Evolutionary conservation across 768 basidiomycete species (phyloP).

Genomic region (Russula virescens): DNA sequence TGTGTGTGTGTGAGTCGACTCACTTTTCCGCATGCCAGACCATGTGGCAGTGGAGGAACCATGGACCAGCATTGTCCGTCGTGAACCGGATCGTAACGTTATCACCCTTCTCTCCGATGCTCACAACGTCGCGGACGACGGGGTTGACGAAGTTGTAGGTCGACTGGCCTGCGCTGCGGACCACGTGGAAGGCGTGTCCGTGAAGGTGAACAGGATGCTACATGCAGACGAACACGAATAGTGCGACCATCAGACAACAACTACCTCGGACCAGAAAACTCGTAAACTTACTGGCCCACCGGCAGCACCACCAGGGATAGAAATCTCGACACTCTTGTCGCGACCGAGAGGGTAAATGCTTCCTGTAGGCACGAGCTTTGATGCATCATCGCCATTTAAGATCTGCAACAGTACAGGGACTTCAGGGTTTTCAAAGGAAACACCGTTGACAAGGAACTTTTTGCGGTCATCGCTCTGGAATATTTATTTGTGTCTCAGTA

Average conservation of each 20-base stretch:
- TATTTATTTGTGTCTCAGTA: neutral
- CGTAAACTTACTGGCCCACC: neutral
- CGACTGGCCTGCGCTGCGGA: constrained; percentile 15
- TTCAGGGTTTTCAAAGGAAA: constrained; percentile 36
- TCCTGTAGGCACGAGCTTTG: constrained; percentile 44
- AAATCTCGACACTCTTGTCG: constrained; percentile 43
- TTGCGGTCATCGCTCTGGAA: neutral
- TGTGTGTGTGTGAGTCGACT: neutral
- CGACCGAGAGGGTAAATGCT: constrained; percentile 42
- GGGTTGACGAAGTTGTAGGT: constrained; percentile 33
- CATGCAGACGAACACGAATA: too few species aligned
- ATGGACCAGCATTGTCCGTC: constrained; percentile 29
- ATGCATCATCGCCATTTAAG: constrained; percentile 45
- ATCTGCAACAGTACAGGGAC: constrained; percentile 54
- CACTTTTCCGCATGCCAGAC: constrained; percentile 26
- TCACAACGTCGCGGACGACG: constrained; percentile 40
- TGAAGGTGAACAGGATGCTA: constrained; percentile 10
- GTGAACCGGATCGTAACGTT: constrained; percentile 27
- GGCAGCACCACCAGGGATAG: neutral
- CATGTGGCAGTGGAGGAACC: constrained; percentile 31
- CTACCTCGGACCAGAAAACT: neutral
- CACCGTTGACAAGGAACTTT: constrained; percentile 33
- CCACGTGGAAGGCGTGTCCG: constrained; percentile 16
- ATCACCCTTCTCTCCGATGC: constrained; percentile 12
- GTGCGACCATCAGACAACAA: too few species aligned